These are phyloP conservation scores for Parachlorella kessleri DNA, from an alignment of 139 green algal species.

Conservation along the genomic window DNA sequence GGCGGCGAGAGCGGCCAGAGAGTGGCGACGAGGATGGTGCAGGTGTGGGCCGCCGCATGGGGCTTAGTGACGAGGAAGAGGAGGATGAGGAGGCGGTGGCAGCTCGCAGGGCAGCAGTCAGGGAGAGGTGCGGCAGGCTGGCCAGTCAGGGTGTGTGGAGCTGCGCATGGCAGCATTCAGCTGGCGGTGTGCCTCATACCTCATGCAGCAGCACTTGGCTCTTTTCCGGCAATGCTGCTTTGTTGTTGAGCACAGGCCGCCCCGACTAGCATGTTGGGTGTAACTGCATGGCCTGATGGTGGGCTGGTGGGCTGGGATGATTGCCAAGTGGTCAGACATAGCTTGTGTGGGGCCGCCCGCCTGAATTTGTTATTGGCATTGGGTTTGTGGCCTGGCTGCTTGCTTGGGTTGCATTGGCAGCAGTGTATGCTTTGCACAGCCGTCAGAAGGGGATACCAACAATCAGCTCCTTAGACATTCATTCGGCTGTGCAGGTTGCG, in stretches of 20 bases:
- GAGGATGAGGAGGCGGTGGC: conserved; percentile 63
- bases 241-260: no score
- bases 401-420: not conserved
- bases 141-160: no score
- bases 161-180: no score
- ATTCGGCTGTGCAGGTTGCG: not conserved
- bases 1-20: not conserved
- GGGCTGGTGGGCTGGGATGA: no score
- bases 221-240: no score
- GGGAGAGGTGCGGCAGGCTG: conserved; percentile 53
- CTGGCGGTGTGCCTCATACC: no score
- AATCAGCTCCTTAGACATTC: not conserved
- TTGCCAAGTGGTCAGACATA: no score
- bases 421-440: not conserved
- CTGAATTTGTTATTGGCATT: not conserved
- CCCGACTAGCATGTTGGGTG: no score
- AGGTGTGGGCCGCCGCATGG: conserved; percentile 70
- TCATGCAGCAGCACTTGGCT: no score
- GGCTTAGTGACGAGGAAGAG: conserved; percentile 45
- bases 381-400: not conserved
- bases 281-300: no score
- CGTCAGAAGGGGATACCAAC: not conserved
- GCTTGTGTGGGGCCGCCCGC: not conserved
- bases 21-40: conserved; percentile 57
- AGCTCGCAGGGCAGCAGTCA: conserved; percentile 51